Conservation (phyloP, 164 flowering plant species). For the Aristolochia californica region DNA sequence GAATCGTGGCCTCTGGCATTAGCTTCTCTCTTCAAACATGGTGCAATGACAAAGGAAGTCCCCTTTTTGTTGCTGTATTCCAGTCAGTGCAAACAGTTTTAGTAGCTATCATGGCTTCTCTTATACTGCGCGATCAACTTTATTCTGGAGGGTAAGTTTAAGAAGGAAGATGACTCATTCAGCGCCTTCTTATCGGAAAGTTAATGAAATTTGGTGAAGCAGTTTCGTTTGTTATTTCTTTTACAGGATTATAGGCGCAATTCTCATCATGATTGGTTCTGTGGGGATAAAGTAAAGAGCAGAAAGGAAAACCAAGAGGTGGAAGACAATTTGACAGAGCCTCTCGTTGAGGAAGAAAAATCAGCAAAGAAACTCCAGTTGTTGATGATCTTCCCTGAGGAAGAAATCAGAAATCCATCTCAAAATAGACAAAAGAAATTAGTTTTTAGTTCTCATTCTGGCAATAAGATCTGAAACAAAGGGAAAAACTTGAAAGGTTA, state of each 20-base stretch:
- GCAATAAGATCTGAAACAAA: neutral
- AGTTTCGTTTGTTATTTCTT: neutral
- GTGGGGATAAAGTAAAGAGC: slow-evolving; percentile 69
- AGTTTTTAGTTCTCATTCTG: neutral
- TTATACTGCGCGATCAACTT: slow-evolving; percentile 63
- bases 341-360: slow-evolving; percentile 28
- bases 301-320: slow-evolving; percentile 20
- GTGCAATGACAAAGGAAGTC: slow-evolving; percentile 75
- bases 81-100: slow-evolving; percentile 66
- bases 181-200: neutral
- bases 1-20: slow-evolving; percentile 64
- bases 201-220: neutral
- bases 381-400: slow-evolving; percentile 26
- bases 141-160: slow-evolving; percentile 58
- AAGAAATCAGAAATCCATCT: neutral
- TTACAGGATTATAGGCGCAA: slow-evolving; percentile 54
- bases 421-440: neutral
- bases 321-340: slow-evolving; percentile 30
- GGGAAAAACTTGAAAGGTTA: neutral
- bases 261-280: slow-evolving; percentile 53
- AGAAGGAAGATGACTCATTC: neutral
- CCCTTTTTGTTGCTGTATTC: slow-evolving; percentile 64
- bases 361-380: slow-evolving; percentile 8
- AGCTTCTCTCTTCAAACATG: slow-evolving; percentile 65
- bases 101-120: slow-evolving; percentile 63